Percentiles rank a stretch among this genome's conserved stretches.
These are phyloP conservation scores for Ciborinia camelliae DNA, from an alignment of 2,329 filamentous ascomycete genomes.

Conservation along the genomic window DNA sequence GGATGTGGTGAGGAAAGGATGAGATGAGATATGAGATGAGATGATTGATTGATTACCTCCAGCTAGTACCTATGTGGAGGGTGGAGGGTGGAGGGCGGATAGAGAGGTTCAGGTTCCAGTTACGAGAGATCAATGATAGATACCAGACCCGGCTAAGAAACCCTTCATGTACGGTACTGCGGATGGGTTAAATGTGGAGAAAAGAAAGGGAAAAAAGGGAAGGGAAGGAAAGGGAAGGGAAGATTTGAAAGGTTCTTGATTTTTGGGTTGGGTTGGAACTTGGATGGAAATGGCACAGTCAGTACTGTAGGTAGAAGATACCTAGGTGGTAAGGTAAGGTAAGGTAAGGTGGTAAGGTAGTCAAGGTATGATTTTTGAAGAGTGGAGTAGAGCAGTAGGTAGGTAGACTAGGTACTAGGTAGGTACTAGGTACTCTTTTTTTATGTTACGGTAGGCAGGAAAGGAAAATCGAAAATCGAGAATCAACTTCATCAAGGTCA, in stretches of 20 bases:
- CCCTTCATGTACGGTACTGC: not conserved
- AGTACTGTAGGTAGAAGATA: no score
- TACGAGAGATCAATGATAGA: not conserved
- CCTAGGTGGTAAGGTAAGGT: no score
- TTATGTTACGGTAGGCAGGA: not conserved
- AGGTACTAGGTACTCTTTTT: no score
- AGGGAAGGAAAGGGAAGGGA: no score
- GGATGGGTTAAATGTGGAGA: not conserved
- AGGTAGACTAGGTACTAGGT: no score
- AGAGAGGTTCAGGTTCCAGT: not conserved
- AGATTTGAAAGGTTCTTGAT: not conserved
- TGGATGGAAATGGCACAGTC: not conserved
- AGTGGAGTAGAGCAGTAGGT: not conserved
- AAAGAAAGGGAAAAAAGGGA: not conserved
- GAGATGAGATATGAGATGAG: not conserved
- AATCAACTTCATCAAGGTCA: no score
- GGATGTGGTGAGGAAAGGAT: not conserved
- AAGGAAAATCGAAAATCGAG: not conserved
- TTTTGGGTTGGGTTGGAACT: no score
- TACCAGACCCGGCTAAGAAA: not conserved
- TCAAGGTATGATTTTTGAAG: not conserved
- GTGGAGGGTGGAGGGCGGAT: conserved; percentile 9
- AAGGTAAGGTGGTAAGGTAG: no score
- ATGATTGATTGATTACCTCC: no score
- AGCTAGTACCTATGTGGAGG: no score